Conservation (phyloP, 345 rosid species). For the Durio zibethinus region DNA sequence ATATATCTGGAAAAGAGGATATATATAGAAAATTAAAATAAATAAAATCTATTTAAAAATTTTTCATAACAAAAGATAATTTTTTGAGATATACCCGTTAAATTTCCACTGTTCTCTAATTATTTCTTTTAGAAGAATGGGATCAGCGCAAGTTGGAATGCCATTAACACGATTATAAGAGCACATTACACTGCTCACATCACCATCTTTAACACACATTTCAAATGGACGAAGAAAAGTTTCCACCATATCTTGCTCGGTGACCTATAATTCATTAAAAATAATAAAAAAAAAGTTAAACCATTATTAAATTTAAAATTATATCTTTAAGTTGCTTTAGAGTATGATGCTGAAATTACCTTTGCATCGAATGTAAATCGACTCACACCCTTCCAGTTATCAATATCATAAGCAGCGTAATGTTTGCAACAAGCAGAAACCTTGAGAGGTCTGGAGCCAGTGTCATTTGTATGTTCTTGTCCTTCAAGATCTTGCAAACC, state of each 20-base stretch:
- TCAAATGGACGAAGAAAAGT: slow-evolving; percentile 48
- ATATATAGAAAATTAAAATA: not conserved
- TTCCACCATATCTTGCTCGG: slow-evolving; percentile 48
- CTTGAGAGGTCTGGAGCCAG: slow-evolving; percentile 30
- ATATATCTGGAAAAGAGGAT: slow-evolving; percentile 37
- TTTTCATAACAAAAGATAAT: not conserved
- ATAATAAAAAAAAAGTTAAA: not conserved
- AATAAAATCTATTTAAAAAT: not conserved
- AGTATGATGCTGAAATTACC: slow-evolving; percentile 20
- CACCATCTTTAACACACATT: slow-evolving; percentile 46
- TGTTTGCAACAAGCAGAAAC: slow-evolving; percentile 59
- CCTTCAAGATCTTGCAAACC: slow-evolving; percentile 47
- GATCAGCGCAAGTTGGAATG: slow-evolving; percentile 52
- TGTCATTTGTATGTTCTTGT: not conserved
- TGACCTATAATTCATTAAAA: slow-evolving; percentile 30
- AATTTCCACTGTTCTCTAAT: slow-evolving; percentile 50
- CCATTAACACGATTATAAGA: slow-evolving; percentile 55
- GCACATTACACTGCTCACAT: slow-evolving; percentile 46
- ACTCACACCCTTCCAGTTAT: slow-evolving; percentile 46
- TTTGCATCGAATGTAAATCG: slow-evolving; percentile 41
- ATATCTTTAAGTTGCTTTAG: not conserved
- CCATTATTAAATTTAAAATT: not conserved
- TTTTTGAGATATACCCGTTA: slow-evolving; percentile 33
- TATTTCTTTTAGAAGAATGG: slow-evolving; percentile 32
- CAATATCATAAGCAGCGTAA: slow-evolving; percentile 54